Percentiles rank a stretch among this genome's conserved stretches.
These are phyloP conservation scores for Flaveria robusta DNA, from an alignment of 129 eudicot genomes.

Conservation along the genomic window DNA sequence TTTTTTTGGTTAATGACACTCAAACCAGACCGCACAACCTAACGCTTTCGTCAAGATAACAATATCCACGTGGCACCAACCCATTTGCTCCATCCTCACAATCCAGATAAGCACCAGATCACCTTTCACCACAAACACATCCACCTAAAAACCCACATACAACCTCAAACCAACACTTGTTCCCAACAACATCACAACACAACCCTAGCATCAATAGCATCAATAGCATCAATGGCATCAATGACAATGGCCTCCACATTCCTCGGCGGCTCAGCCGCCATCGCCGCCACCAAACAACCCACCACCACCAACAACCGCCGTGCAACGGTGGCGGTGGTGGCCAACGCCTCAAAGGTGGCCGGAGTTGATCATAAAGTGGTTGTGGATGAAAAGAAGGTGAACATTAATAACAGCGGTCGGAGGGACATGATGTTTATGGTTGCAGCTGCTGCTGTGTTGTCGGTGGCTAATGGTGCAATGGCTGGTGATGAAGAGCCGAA, in stretches of 20 bases:
- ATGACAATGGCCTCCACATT: slow-evolving; percentile 69
- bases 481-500: slow-evolving; percentile 73
- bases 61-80: slow-evolving; percentile 48
- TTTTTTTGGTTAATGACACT: no score
- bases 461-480: slow-evolving; percentile 61
- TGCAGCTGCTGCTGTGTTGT: slow-evolving; percentile 64
- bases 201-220: no score
- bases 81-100: slow-evolving; percentile 38
- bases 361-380: slow-evolving; percentile 28
- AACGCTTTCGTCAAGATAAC: slow-evolving; percentile 35
- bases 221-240: slow-evolving; percentile 47
- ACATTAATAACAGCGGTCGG: slow-evolving; percentile 42
- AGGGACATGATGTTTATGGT: slow-evolving; percentile 72
- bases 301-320: slow-evolving; percentile 47
- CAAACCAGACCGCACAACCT: background rate
- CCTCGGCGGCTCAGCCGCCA: slow-evolving; percentile 57
- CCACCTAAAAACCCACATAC: slow-evolving; percentile 4
- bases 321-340: slow-evolving; percentile 35
- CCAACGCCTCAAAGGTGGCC: slow-evolving; percentile 44
- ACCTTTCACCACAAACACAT: slow-evolving; percentile 21
- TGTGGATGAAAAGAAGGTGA: slow-evolving; percentile 31
- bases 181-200: background rate
- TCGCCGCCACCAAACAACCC: slow-evolving; percentile 40
- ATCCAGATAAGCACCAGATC: slow-evolving; percentile 55
- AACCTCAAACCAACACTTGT: background rate